Evolutionary conservation across 2,329 filamentous ascomycete genomes (phyloP).

Genomic region (Thielaviopsis euricoi): DNA sequence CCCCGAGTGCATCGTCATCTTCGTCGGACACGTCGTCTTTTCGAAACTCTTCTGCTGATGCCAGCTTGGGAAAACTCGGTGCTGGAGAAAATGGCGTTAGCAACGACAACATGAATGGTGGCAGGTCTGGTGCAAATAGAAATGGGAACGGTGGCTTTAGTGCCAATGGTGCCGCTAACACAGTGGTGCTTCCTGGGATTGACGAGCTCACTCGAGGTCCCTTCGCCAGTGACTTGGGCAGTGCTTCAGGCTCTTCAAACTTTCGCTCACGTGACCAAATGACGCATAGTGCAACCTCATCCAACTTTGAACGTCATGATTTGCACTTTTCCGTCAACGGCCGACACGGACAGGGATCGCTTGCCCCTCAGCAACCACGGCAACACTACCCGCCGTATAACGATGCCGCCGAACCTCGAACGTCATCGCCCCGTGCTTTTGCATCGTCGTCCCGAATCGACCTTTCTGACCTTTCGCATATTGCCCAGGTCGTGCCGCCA

Average conservation of each 20-base stretch:
- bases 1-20: background rate
- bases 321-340: background rate
- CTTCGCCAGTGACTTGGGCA: background rate
- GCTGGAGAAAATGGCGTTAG: background rate
- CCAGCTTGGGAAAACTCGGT: background rate
- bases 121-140: background rate
- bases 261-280: too few relatives aligned
- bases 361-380: background rate
- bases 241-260: too few relatives aligned
- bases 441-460: constrained; percentile 2
- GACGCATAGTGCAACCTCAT: too few relatives aligned
- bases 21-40: background rate
- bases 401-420: background rate
- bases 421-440: background rate
- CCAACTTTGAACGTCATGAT: too few relatives aligned
- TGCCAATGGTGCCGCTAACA: background rate
- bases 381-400: background rate
- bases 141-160: background rate
- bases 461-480: background rate
- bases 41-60: background rate
- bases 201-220: background rate
- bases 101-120: background rate
- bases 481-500: background rate
- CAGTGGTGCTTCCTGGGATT: background rate
- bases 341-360: background rate